Base-by-base conservation (phyloP, 345 rosid genomes). In the Hevea brasiliensis region DNA sequence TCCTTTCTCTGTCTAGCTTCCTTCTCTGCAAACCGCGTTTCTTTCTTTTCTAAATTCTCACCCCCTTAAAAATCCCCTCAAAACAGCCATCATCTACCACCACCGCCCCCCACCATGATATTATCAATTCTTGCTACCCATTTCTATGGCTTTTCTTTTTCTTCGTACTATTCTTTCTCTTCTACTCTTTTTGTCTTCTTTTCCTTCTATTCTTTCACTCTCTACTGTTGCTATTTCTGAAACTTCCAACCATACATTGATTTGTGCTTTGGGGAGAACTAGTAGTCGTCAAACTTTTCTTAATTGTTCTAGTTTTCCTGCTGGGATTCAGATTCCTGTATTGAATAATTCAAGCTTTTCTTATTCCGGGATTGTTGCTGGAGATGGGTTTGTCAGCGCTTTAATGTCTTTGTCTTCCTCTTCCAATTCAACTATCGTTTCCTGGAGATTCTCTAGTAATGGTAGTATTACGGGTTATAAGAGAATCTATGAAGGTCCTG, bases 191-290 rank as follows among this genome's bases (percentile, higher is more conserved):
- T 37, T 68, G 74, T 51, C 61, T 45, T 70, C 57, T 77, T 58
- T 63, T 61, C 72, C 71, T 1, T 64, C 68, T 44, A 3, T 72
- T 72, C 51, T 5, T 73, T 75, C 89, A 1, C 85, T 90, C 70
- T 77, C 97, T 7, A 86, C 93, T 0, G 70, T 93, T 32, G 75
- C 98, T 0, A 80, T 93, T 18, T 89, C 93, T 11, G 79, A 77
- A 58, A 80, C 75, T 57, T 79, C 82, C 10, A 27, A 77, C 65
- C 83, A 53, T 37, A 83, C 86, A 4, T 61, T 86, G 6, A 53
- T 93, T 1, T 93, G 98, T 67, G 92, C 88, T 61, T 67, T 93
- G 58, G 61, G 60, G 14, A 5, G 2, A 1, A 1, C 37, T 32
- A 32, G 3, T 32, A 32, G 37, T 32, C 37, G 1, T 0, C 21